Evolutionary conservation across 495 filamentous ascomycete genomes (phyloP), one percentile per base, ranked within the genome.

Genomic region (Podospora australis): DNA sequence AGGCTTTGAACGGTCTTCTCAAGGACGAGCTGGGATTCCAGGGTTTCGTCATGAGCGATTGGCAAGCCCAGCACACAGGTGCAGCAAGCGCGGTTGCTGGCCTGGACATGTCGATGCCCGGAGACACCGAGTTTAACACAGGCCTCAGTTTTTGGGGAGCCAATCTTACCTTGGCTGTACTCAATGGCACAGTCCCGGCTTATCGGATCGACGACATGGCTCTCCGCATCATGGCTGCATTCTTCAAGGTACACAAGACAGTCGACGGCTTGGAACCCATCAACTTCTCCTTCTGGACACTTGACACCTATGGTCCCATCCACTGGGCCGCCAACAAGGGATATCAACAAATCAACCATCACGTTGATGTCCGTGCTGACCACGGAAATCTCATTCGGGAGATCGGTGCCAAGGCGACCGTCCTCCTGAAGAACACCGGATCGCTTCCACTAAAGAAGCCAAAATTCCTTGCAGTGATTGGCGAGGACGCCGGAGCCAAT

Each of bases 191-290:
- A 2, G 73, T 96, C 38, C 91, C 92, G 0, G 80, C 88, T 62
- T 96, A 87, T 81, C 84, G 92, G 49, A 55, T 98, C 22, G 89
- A 96, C 58, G 92, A 98, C 59, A 95, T 95, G 87, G 87, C 78
- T 11, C 82, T 85, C 52, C 82, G 92, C 50, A 96, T 96, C 59
- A 91, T 96, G 82, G 81, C 91, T 28, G 84, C 90, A 20, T 94
- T 83, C 67, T 98, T 89, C 74, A 91, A 89, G 67, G 87, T 95
- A 46, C 87, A 87, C 46, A 79, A 83, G 52, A 83, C 83, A 32
- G 45, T 70, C 3, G 22, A 16, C 24, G 68, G 74, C 28, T 69
- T 76, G 34, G 73, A 79, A 13, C 82, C 82, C 20, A 81, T 85
- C 59, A 96, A 90, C 73, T 95, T 96, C 68, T 82, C 83, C 63